Percentiles rank a stretch among this genome's conserved stretches.
Conservation (phyloP, 2,329 filamentous ascomycete species). For the Colletotrichum plurivorum region DNA sequence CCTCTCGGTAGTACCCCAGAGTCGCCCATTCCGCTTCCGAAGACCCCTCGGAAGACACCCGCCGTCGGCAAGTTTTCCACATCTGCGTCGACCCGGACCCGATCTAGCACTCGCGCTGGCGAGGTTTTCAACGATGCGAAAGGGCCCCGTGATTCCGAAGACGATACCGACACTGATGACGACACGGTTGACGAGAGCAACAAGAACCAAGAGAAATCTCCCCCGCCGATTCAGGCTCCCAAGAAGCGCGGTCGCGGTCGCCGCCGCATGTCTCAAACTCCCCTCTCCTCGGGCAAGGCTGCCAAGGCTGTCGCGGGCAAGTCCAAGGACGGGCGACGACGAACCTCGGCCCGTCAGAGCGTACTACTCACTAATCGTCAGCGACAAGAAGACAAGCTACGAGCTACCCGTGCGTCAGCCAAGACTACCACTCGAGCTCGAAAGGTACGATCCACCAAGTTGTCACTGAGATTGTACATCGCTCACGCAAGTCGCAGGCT, state of each 20-base stretch:
- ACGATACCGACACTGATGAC: neutral
- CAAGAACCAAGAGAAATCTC: neutral
- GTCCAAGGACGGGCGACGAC: neutral
- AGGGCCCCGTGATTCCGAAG: too few species aligned
- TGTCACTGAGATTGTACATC: neutral
- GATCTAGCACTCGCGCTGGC: neutral
- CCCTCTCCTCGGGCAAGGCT: neutral
- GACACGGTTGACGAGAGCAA: neutral
- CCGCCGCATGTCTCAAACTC: slow-evolving; percentile 1
- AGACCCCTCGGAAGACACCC: slow-evolving; percentile 6
- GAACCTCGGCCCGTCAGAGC: neutral
- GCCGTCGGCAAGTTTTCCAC: neutral
- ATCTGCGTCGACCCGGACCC: neutral
- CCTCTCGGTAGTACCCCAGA: neutral
- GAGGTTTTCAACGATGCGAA: too few species aligned
- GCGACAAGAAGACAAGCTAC: neutral
- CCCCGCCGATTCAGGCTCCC: slow-evolving; percentile 9
- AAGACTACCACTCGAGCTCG: neutral
- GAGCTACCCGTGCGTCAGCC: neutral
- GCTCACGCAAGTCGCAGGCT: neutral
- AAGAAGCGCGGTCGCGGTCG: slow-evolving; percentile 14
- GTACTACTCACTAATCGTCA: slow-evolving; percentile 11
- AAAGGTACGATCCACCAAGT: neutral
- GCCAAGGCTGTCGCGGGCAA: neutral
- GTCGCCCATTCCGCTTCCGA: neutral